Base-by-base conservation (phyloP, 768 basidiomycete genomes). In the Ephemerocybe angulata region DNA sequence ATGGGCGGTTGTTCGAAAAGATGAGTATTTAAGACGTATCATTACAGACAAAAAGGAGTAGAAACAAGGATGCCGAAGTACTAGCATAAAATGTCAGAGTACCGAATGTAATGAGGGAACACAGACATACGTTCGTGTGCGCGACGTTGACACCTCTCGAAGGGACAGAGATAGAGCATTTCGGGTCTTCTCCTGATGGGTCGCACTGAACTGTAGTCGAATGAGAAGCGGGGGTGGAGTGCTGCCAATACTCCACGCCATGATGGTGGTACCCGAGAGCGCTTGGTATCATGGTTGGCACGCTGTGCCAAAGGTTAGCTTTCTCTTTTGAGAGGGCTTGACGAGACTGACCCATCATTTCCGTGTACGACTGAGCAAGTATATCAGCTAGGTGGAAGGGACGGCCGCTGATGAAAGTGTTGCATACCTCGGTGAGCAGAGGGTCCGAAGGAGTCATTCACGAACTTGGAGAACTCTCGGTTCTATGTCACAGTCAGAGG, bases 171-270 rank as follows among this genome's bases (percentile, higher is more conserved):
- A 75, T 74, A 17, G 79, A 81, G 62, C 80, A 81, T 40, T 58
- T 65, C 1, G 71, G 69, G 56, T 83, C 81, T 63, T 83, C 80
- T 3, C 80, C 81, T 33, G 75, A 67, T 1, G 68, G 62, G 31
- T 72, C 66, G 57, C 80, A 82, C 57, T 72, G 67, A 4, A 71
- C 59, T 0, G 76, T 78, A 4, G 72, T 81, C 13, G 70, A 66
- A 27, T 70, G 64, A 4, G 72, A 72, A 0, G 73, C 49, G 4
- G 81, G 81, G 37, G 76, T 73, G 4, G 59, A 61, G 30, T 70
- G 69, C 58, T 77, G 74, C 80, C 79, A 82, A 56, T 80, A 80
- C 61, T 81, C 80, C 46, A 80, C 62, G 0, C 79, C 81, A 55
- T 82, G 80, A 53, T 84, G 82, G 52, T 73, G 75, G 63, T 82